Conservation (phyloP, 768 basidiomycete species). For the Rhizopogon vulgaris region DNA sequence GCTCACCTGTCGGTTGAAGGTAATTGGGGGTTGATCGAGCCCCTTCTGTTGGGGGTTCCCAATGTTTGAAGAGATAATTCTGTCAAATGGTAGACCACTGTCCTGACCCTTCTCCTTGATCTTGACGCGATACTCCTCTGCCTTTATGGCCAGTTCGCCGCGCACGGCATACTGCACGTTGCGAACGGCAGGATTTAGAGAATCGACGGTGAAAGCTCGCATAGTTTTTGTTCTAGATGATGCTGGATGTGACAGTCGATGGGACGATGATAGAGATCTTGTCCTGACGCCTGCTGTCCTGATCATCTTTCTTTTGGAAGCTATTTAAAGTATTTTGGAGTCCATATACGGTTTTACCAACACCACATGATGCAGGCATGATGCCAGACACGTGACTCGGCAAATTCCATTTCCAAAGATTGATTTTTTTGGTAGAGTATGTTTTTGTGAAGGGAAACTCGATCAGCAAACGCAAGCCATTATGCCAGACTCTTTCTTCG, state of each 20-base stretch:
- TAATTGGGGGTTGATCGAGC: conserved; percentile 88
- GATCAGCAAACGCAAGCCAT: neutral
- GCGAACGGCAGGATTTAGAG: conserved; percentile 78
- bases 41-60: conserved; percentile 97
- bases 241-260: neutral
- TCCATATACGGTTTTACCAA: neutral
- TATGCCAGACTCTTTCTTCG: conserved; percentile 87
- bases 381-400: conserved; percentile 10
- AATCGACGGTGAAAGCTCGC: conserved; percentile 57
- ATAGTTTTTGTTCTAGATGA: conserved; percentile 25
- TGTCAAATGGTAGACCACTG: conserved; percentile 73
- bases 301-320: conserved; percentile 2
- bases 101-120: conserved; percentile 45
- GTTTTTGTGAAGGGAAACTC: neutral
- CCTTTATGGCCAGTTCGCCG: conserved; percentile 93
- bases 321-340: neutral
- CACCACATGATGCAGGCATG: neutral
- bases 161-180: conserved; percentile 96
- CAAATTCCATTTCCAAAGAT: conserved; percentile 2
- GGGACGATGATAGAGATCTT: conserved; percentile 6
- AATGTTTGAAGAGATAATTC: conserved; percentile 92
- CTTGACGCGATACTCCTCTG: conserved; percentile 71
- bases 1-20: conserved; percentile 84
- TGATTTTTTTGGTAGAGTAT: conserved; percentile 16
- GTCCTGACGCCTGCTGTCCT: neutral